Evolutionary conservation across 345 rosid genomes (phyloP).

Genomic region (Salix udensis): DNA sequence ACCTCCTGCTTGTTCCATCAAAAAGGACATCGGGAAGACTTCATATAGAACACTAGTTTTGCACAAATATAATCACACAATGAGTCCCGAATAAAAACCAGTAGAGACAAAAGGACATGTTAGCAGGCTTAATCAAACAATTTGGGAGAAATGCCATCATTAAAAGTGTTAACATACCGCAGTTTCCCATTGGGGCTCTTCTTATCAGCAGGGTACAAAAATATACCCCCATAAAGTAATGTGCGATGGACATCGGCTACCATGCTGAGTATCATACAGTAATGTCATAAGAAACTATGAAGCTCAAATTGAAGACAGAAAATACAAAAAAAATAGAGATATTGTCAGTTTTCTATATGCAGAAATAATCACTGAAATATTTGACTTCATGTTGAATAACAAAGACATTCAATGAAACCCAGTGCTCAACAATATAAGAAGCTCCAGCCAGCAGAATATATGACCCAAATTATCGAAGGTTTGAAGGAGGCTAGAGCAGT

Average conservation of each 20-base stretch:
- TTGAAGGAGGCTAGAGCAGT: background rate
- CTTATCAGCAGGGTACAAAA: constrained; percentile 95
- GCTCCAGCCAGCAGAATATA: background rate
- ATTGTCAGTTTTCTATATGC: background rate
- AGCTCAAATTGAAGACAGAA: background rate
- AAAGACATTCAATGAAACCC: no score
- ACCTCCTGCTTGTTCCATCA: constrained; percentile 98
- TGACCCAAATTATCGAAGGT: background rate
- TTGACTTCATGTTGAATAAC: background rate
- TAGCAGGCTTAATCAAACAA: background rate
- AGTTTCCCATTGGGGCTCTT: constrained; percentile 89
- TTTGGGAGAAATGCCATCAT: background rate
- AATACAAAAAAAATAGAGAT: background rate
- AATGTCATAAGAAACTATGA: constrained; percentile 2
- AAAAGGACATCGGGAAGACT: constrained; percentile 95
- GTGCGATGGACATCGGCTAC: constrained; percentile 99
- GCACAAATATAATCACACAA: constrained; percentile 10
- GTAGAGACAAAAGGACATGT: background rate
- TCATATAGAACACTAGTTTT: constrained; percentile 73
- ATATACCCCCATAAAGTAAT: constrained; percentile 87
- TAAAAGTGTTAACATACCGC: constrained; percentile 48
- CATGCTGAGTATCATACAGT: constrained; percentile 55
- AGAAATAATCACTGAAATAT: background rate
- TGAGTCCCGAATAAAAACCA: background rate
- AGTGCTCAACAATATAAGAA: background rate